Base-by-base conservation (phyloP, 1,139 yeast species). In the Barnettozyma hawaiiensis region DNA sequence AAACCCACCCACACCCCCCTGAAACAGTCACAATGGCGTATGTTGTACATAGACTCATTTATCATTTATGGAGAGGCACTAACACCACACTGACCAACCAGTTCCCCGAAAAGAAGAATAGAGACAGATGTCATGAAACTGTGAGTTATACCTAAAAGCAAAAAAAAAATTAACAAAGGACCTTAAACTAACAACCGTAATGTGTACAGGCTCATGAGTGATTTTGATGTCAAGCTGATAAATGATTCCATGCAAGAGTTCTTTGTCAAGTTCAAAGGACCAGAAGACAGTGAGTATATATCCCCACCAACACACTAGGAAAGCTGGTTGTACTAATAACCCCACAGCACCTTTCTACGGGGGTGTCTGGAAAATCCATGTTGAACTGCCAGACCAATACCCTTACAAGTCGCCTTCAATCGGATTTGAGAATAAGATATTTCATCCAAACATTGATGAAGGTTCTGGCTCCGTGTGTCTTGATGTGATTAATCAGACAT, bases 51-150 rank as follows among this genome's bases (percentile, higher is more conserved):
- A n/a, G n/a, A n/a, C n/a, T n/a, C 21, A 7, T 12, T 14, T 16
- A 26, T 10, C 5, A 7, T 5, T 7, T 19, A n/a, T 23, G 21
- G 11, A 4, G 27, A 16, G 14, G 22, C 15, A 5, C 10, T 34
- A 16, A 21, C 26, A 45, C 40, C 40, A 34, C 41, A 42, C n/a
- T 15, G n/a, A 14, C 1, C 20, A 27, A 36, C 19, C 7, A 55
- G 59, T 16, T 54, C 59, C 15, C 52, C 90, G 22, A 85, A 82
- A 59, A 80, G 96, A 69, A 78, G 98, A 53, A 90, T 92, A 55
- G 97, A 90, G 61, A 86, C 95, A 35, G 98, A 92, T 64, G 97
- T 92, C 45, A 90, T 87, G 96, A 94, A 89, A 63, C 72, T 92
- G 75, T 84, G 61, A 58, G 80, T 70, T 43, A 27, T n/a, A 10